Base-by-base conservation (phyloP, 176 grass and related monocot species). In the Themeda triandra region DNA sequence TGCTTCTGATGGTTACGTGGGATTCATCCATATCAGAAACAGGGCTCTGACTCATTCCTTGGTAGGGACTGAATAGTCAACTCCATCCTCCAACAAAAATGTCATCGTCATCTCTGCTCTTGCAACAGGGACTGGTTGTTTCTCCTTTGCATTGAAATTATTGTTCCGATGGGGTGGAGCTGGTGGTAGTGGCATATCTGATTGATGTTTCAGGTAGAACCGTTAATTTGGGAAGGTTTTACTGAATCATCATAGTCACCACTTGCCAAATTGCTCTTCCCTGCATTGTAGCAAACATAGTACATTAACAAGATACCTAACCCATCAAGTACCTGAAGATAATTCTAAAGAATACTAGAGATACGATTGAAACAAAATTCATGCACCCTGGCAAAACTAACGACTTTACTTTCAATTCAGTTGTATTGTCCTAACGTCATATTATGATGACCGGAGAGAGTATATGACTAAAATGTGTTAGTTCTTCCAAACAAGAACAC, bases 41-140 rank as follows among this genome's bases (percentile, higher is more conserved):
- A 28, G 91, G 96, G 78, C 96, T 99, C 76, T 78, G 83, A 30
- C 90, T 92, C 87, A 93, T 90, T 96, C 93, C 77, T 99, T 99
- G 78, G 65, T 92, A 80, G 93, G 96, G 79, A 99, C 66, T 71
- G 67, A 40, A 84, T 99, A 99, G 32, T 96, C 91, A 78, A 94
- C 79, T 73, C 96, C 93, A 87, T 95, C 96, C 96, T 78, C 96
- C 91, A 62, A 96, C 15, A 56, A 99, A 99, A 87, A 99, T 99
- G 69, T 99, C 96, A 36, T 99, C 87, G 6, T 90, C 93, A 12
- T 92, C 90, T 92, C 90, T 69, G 73, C 40, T 88, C 89, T 93
- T 81, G 67, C 56, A 88, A 84, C 19, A 71, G 89, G 73, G 60
- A 51, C 69, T 56, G 83, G 25, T 29, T 87, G 85, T 82, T 88